Evolutionary conservation across 202 grass and related monocot genomes (phyloP).

Genomic region (Panicum hallii): DNA sequence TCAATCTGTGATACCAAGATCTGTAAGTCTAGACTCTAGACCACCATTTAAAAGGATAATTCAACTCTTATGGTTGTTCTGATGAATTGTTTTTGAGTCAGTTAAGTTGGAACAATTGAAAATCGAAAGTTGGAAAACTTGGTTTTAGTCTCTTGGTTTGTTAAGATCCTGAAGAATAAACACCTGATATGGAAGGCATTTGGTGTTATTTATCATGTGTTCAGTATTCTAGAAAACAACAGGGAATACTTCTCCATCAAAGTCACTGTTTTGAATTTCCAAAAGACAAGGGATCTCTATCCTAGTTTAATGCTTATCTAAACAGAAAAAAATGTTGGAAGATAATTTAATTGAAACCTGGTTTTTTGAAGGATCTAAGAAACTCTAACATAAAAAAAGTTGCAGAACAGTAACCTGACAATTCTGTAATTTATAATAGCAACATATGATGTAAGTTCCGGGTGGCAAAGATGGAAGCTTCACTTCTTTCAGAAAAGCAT

Average conservation of each 20-base stretch:
- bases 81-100: not conserved
- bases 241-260: too few relatives aligned
- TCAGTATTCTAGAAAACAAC: too few relatives aligned
- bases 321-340: not conserved
- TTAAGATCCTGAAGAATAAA: not conserved
- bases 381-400: slow-evolving; percentile 5
- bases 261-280: not conserved
- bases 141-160: not conserved
- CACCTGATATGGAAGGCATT: too few relatives aligned
- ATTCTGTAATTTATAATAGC: not conserved
- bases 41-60: slow-evolving; percentile 16
- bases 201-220: too few relatives aligned
- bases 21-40: not conserved
- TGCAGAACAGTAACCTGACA: not conserved
- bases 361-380: not conserved
- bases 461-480: not conserved
- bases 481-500: not conserved
- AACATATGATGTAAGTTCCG: not conserved
- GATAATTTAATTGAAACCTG: not conserved
- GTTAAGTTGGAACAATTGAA: not conserved
- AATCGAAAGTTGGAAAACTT: not conserved
- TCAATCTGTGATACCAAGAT: not conserved
- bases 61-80: not conserved
- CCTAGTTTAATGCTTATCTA: not conserved
- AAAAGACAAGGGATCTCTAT: not conserved